Percentiles rank a stretch among this genome's conserved stretches.
These are phyloP conservation scores for Margaritispora aquatica DNA, from an alignment of 495 filamentous ascomycete genomes.

Conservation along the genomic window DNA sequence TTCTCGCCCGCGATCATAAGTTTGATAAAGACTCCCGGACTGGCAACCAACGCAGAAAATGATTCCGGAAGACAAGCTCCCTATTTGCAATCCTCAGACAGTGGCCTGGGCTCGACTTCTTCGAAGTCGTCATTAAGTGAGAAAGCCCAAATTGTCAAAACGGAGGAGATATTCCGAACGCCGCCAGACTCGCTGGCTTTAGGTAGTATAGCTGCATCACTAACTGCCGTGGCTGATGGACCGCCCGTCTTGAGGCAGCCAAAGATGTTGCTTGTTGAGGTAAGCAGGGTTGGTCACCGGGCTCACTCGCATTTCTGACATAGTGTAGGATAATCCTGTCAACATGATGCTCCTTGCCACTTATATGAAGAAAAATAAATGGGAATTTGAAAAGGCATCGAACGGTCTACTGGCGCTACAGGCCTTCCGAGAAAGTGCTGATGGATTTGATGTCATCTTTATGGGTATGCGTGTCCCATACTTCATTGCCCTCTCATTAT, in stretches of 20 bases:
- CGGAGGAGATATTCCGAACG: not conserved
- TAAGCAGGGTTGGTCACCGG: not conserved
- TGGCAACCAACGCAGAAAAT: not conserved
- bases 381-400: constrained; percentile 25
- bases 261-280: constrained; percentile 14
- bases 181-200: not conserved
- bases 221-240: not conserved
- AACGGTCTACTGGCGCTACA: constrained; percentile 35
- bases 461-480: constrained; percentile 7
- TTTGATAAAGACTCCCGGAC: not conserved
- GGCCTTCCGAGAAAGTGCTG: constrained; percentile 4
- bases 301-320: not conserved
- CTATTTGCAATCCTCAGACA: not conserved
- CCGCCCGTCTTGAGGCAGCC: not conserved
- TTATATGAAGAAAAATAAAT: constrained; percentile 26
- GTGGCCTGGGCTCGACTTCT: not conserved
- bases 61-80: not conserved
- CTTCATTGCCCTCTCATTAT: not conserved
- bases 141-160: not conserved
- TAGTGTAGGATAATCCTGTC: constrained; percentile 12
- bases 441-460: constrained; percentile 19
- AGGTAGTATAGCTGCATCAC: not conserved
- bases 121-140: not conserved
- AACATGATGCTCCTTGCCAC: constrained; percentile 19
- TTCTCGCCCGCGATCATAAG: constrained; percentile 14